Evolutionary conservation across 2,329 filamentous ascomycete genomes (phyloP).

Genomic region (Emmonsiellopsis sp.): DNA sequence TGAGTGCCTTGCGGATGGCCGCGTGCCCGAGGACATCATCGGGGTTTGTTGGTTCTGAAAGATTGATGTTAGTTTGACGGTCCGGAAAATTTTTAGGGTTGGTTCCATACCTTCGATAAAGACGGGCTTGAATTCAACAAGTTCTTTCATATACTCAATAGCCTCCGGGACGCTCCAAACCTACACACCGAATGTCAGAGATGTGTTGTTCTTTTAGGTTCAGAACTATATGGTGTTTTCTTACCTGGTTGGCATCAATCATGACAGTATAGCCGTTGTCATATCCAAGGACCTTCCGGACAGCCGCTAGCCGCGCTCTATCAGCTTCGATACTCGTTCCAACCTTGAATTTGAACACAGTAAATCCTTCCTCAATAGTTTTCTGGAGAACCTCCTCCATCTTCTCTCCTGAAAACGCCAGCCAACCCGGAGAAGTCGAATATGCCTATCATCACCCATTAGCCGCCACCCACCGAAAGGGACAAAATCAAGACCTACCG

Average conservation of each 20-base stretch:
- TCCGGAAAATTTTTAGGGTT: no score
- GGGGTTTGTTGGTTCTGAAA: background rate
- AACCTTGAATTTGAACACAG: conserved; percentile 15
- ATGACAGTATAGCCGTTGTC: conserved; percentile 9
- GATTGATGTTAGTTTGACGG: no score
- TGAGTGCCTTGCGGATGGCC: conserved; percentile 12
- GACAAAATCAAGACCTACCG: background rate
- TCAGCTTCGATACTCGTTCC: conserved; percentile 12
- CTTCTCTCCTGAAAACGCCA: conserved; percentile 6
- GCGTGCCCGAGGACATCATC: conserved; percentile 16
- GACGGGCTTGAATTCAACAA: conserved; percentile 12
- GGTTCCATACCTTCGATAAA: conserved; percentile 11
- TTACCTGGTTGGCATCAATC: conserved; percentile 16
- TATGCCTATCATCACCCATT: background rate
- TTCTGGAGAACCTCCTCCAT: conserved; percentile 4
- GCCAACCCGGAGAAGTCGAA: conserved; percentile 6
- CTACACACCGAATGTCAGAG: background rate
- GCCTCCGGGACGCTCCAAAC: conserved; percentile 13
- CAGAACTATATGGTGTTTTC: background rate
- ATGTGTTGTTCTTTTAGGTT: background rate
- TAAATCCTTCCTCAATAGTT: conserved; percentile 4
- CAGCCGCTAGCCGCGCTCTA: conserved; percentile 8
- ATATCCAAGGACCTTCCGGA: conserved; percentile 10
- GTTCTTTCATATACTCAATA: conserved; percentile 14
- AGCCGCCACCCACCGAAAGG: background rate